Conservation (phyloP, 1,284 basidiomycete genomes). For the Trichosporon ovoides region DNA sequence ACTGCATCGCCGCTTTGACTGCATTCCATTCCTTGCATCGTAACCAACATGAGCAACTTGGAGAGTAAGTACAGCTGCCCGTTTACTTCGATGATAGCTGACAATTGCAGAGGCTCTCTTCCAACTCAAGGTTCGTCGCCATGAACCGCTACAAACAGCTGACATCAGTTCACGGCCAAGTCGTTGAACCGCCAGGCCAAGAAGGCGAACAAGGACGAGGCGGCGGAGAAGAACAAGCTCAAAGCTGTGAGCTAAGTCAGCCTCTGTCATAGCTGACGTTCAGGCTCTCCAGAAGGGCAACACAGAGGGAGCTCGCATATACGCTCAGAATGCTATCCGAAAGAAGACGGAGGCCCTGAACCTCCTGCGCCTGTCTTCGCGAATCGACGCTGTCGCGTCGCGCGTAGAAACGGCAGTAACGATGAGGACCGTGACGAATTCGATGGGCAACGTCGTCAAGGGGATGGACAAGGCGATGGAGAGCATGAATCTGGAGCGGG, state of each 20-base stretch:
- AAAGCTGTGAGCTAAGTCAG: slow-evolving; percentile 67
- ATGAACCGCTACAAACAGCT: not conserved
- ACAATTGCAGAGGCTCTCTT: slow-evolving; percentile 75
- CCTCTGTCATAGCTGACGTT: not conserved
- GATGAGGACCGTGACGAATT: slow-evolving; percentile 81
- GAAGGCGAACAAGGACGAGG: slow-evolving; percentile 92
- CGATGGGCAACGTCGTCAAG: slow-evolving; percentile 92
- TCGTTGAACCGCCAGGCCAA: slow-evolving; percentile 83
- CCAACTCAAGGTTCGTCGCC: slow-evolving; percentile 71
- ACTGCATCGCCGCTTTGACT: not conserved
- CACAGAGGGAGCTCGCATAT: slow-evolving; percentile 96
- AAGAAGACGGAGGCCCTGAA: slow-evolving; percentile 97
- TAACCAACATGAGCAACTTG: slow-evolving; percentile 67
- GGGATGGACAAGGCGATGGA: slow-evolving; percentile 99
- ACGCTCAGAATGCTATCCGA: slow-evolving; percentile 95
- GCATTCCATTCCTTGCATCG: not conserved
- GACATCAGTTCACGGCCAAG: slow-evolving; percentile 84
- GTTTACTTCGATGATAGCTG: not conserved
- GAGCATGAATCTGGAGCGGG: slow-evolving; percentile 95
- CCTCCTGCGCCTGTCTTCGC: slow-evolving; percentile 74
- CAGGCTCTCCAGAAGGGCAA: slow-evolving; percentile 96
- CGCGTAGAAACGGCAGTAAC: slow-evolving; percentile 99
- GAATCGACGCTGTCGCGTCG: slow-evolving; percentile 94
- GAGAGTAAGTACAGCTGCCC: slow-evolving; percentile 64
- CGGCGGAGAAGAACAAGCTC: slow-evolving; percentile 72